Evolutionary conservation across 2,329 filamentous ascomycete genomes (phyloP).

Genomic region (Biscogniauxia sp.): DNA sequence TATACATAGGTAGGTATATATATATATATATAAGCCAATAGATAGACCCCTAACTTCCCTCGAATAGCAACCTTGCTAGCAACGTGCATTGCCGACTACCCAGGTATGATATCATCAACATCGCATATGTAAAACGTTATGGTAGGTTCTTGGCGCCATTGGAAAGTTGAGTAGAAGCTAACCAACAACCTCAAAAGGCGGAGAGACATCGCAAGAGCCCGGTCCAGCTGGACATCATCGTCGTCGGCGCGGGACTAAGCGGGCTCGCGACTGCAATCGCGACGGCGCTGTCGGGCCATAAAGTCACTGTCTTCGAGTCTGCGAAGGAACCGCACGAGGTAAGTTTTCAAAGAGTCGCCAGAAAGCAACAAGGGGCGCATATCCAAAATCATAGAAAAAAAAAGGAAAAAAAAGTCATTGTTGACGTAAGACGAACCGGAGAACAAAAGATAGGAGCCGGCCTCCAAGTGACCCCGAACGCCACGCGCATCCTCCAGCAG

Average conservation of each 20-base stretch:
- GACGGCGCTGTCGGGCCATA: slow-evolving; percentile 36
- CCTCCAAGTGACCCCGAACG: slow-evolving; percentile 52
- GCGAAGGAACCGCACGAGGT: slow-evolving; percentile 40
- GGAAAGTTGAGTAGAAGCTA: not conserved
- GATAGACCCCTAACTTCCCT: not conserved
- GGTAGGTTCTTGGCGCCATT: not conserved
- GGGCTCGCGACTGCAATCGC: slow-evolving; percentile 41
- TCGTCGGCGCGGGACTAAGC: slow-evolving; percentile 43
- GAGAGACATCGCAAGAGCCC: not conserved
- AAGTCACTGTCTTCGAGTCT: slow-evolving; percentile 42
- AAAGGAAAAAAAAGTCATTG: not conserved
- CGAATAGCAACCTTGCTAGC: not conserved
- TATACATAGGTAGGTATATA: no score
- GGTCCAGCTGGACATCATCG: slow-evolving; percentile 34
- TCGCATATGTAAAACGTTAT: not conserved
- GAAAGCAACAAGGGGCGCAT: no score
- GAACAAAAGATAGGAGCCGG: slow-evolving; percentile 46
- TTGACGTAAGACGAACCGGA: not conserved
- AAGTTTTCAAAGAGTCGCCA: slow-evolving; percentile 9
- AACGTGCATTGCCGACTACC: not conserved
- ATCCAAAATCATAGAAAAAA: no score
- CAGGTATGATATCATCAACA: not conserved
- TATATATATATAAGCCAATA: not conserved
- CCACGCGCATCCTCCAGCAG: slow-evolving; percentile 46
- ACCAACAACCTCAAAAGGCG: not conserved